phyloP scores from a whole-genome alignment of 1,139 yeast genomes.

The Scheffersomyces illinoinensis region DNA sequence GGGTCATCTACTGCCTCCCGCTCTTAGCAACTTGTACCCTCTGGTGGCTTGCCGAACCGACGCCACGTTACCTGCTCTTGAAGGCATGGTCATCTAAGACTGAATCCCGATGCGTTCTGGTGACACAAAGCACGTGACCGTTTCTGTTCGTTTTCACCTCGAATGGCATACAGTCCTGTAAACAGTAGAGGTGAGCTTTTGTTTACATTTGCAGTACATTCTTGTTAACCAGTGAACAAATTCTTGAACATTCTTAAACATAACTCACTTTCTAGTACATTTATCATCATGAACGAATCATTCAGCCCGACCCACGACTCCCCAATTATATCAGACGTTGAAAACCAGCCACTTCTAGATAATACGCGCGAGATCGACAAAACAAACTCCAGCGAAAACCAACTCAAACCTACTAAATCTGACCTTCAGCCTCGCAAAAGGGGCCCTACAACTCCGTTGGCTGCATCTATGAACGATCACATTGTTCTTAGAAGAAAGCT shows the following conservation, averaged over 20 bases:
- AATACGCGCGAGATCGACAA: background rate
- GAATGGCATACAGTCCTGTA: background rate
- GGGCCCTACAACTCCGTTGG: slow-evolving; percentile 25
- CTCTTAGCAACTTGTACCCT: background rate
- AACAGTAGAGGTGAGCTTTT: background rate
- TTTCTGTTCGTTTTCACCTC: background rate
- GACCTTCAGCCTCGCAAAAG: slow-evolving; percentile 11
- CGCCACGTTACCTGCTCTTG: background rate
- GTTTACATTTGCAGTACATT: background rate
- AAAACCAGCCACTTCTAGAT: background rate
- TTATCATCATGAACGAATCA: background rate
- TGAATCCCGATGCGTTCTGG: background rate
- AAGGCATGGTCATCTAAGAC: background rate
- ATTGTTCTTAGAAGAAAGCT: slow-evolving; percentile 14
- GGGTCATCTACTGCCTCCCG: background rate
- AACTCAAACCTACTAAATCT: background rate
- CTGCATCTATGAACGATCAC: slow-evolving; percentile 17
- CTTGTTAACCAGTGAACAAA: background rate
- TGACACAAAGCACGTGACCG: background rate
- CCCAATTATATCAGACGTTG: background rate
- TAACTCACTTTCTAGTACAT: background rate
- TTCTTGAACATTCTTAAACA: background rate
- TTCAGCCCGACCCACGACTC: background rate
- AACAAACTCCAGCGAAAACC: background rate
- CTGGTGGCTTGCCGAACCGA: background rate